Percentiles rank a stretch among this genome's conserved stretches.
These are phyloP conservation scores for Gaertneriomyces semiglobifer DNA, from an alignment of 192 early-diverging fungal species.

Conservation along the genomic window DNA sequence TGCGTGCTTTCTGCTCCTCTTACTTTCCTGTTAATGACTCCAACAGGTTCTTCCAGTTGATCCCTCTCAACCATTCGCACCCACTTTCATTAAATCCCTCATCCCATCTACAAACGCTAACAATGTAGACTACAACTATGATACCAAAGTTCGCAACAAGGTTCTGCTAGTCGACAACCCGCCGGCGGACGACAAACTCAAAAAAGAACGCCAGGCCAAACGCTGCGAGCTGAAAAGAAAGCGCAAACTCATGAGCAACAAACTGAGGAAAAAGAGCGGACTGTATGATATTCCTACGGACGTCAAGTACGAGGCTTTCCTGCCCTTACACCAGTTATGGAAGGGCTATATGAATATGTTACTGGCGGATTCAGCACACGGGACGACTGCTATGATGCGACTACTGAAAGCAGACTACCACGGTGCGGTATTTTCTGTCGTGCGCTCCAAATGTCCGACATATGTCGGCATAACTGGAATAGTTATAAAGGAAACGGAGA, in stretches of 20 bases:
- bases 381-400: slow-evolving; percentile 43
- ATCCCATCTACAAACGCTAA: background rate
- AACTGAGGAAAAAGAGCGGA: slow-evolving; percentile 54
- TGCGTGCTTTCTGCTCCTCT: background rate
- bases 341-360: slow-evolving; percentile 68
- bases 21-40: background rate
- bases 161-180: slow-evolving; percentile 54
- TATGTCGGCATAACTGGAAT: slow-evolving; percentile 77
- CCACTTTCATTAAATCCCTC: slow-evolving; percentile 16
- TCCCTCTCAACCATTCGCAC: slow-evolving; percentile 3
- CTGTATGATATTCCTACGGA: slow-evolving; percentile 66
- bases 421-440: slow-evolving; percentile 72
- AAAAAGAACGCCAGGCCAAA: background rate
- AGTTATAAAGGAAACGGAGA: slow-evolving; percentile 84
- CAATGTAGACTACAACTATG: slow-evolving; percentile 36
- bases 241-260: slow-evolving; percentile 57
- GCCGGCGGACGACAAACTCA: slow-evolving; percentile 17
- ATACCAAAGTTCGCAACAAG: slow-evolving; percentile 50
- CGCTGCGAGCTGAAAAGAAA: slow-evolving; percentile 27
- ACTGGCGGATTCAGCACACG: slow-evolving; percentile 34
- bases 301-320: slow-evolving; percentile 62
- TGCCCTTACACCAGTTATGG: slow-evolving; percentile 77
- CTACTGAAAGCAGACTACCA: slow-evolving; percentile 82
- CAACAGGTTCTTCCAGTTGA: background rate
- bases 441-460: slow-evolving; percentile 70